Base-by-base conservation (phyloP, 495 filamentous ascomycete species). In the Podospora didyma region DNA sequence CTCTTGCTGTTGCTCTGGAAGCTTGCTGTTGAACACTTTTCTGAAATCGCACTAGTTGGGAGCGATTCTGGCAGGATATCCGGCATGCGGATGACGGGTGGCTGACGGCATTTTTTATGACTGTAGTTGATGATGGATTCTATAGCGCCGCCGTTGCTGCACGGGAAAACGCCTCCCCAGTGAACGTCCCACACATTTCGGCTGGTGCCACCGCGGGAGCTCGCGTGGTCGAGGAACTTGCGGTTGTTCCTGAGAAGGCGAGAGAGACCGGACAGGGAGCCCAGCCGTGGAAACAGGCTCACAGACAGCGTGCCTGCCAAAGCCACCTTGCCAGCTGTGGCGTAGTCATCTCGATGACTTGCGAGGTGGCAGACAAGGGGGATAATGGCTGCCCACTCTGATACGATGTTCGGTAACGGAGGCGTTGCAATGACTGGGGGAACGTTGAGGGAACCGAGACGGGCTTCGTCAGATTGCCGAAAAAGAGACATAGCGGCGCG, bases 201-300 rank as follows among this genome's bases (percentile, higher is more conserved):
- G 3, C 46, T 26, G 19, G 2, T 49, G 11, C 22, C 46, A 16
- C 46, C 46, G 21, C 46, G 46, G 7, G 46, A 22, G 46, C 23
- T 49, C 9, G 46, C 46, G 46, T 49, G 46, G 23, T 49, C 46
- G 46, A 28, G 23, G 23, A 49, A 49, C 17, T 49, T 49, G 19
- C 46, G 20, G 17, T 17, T 17, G 23, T 49, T 28, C 1, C 23
- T 9, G n/a, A 49, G 16, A 6, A 49, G 21, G 9, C 46, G 46
- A 2, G 46, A 22, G 17, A 49, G 19, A 22, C 46, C 46, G 22
- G 46, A 49, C 20, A 49, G 46, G 5, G 17, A 49, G 11, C 46
- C 46, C 11, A 49, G 46, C 1, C 22, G 17, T 4, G 46, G 46
- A 28, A 49, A 49, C 19, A 23, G 14, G 17, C 46, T 22, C 17